These are phyloP conservation scores for Xylaria multiplex DNA, from an alignment of 2,329 filamentous ascomycete genomes.

Conservation along the genomic window DNA sequence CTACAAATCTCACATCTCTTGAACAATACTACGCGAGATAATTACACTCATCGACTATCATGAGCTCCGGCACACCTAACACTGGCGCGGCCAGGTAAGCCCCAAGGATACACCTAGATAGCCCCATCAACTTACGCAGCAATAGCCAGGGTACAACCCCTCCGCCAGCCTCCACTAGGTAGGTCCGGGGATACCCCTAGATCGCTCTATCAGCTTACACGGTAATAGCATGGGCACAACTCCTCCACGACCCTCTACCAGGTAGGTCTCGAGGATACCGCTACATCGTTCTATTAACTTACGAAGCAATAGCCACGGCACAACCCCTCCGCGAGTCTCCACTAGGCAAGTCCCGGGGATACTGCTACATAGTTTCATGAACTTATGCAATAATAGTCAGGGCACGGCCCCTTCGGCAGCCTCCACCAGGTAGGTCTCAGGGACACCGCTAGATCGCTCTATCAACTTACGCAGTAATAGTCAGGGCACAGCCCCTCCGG, in stretches of 20 bases:
- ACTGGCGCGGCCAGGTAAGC: neutral
- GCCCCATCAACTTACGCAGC: too few relatives aligned
- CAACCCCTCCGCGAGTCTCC: neutral
- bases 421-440: slow-evolving; percentile 4
- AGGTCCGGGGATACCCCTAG: neutral
- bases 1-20: neutral
- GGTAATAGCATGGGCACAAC: neutral
- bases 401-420: neutral
- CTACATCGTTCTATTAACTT: too few relatives aligned
- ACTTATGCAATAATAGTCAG: neutral
- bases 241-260: neutral
- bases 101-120: too few relatives aligned
- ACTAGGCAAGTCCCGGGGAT: slow-evolving; percentile 2
- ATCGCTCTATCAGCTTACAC: too few relatives aligned
- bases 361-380: neutral
- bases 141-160: too few relatives aligned
- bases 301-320: neutral
- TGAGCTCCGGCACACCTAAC: slow-evolving; percentile 12
- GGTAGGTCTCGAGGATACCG: neutral
- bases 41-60: neutral
- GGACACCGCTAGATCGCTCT: neutral
- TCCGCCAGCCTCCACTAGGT: neutral
- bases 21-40: neutral
- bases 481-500: neutral
- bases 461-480: neutral